phyloP scores from a whole-genome alignment of 371 early-diverging fungal genomes.

The Lichtheimia ornata region DNA sequence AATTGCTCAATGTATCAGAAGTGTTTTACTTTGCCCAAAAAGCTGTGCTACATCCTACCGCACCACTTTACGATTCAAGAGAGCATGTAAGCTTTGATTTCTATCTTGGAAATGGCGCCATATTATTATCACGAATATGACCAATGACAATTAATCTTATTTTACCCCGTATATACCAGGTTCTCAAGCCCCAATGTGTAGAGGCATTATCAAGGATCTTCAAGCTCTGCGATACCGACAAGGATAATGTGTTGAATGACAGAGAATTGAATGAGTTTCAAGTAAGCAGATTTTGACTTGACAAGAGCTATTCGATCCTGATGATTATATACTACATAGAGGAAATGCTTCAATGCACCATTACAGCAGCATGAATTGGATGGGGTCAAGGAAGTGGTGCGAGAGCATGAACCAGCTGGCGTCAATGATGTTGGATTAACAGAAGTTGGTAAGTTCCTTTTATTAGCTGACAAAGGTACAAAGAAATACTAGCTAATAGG shows the following conservation, averaged over 20 bases:
- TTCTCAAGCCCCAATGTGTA: slow-evolving; percentile 84
- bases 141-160: neutral
- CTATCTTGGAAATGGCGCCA: no score
- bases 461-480: neutral
- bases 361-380: slow-evolving; percentile 92
- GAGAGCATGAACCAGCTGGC: slow-evolving; percentile 85
- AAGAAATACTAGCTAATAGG: neutral
- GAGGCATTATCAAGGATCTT: slow-evolving; percentile 93
- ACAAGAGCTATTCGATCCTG: neutral
- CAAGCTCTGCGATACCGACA: slow-evolving; percentile 90
- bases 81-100: slow-evolving; percentile 68
- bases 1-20: slow-evolving; percentile 91
- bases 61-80: slow-evolving; percentile 92
- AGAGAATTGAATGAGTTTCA: slow-evolving; percentile 96
- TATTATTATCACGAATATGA: neutral
- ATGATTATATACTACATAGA: slow-evolving; percentile 37
- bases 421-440: slow-evolving; percentile 85
- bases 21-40: slow-evolving; percentile 99
- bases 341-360: slow-evolving; percentile 93
- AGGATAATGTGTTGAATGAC: slow-evolving; percentile 89
- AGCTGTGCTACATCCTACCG: slow-evolving; percentile 95
- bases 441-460: slow-evolving; percentile 54
- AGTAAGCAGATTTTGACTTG: slow-evolving; percentile 40
- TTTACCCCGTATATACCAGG: slow-evolving; percentile 23
- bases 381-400: slow-evolving; percentile 92